phyloP scores from a whole-genome alignment of 495 filamentous ascomycete genomes.

The Penicillium atrosanguineum region DNA sequence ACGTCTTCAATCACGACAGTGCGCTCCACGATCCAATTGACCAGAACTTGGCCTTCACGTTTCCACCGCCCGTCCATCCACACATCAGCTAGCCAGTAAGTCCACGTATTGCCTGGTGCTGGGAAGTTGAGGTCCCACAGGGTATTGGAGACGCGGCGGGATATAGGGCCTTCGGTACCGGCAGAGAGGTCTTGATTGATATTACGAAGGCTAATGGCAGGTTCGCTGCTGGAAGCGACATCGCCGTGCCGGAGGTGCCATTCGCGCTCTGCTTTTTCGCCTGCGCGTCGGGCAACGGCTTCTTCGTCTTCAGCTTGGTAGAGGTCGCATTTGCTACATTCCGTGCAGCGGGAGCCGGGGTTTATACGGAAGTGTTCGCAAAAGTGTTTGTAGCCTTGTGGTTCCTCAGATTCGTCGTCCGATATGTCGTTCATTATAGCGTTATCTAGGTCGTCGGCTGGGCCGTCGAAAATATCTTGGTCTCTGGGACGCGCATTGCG shows the following conservation, averaged over 20 bases:
- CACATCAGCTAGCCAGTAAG: slow-evolving; percentile 38
- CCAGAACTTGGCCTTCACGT: slow-evolving; percentile 39
- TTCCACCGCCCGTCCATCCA: slow-evolving; percentile 43
- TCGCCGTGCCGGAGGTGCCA: slow-evolving; percentile 70
- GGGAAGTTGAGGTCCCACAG: slow-evolving; percentile 18
- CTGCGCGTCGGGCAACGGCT: slow-evolving; percentile 67
- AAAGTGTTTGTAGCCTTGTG: slow-evolving; percentile 83
- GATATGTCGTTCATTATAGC: slow-evolving; percentile 6
- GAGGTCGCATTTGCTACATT: slow-evolving; percentile 86
- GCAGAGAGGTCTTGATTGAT: slow-evolving; percentile 38
- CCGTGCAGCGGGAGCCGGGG: slow-evolving; percentile 66
- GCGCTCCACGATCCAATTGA: slow-evolving; percentile 46
- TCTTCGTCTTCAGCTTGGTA: slow-evolving; percentile 88
- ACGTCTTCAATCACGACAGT: slow-evolving; percentile 38
- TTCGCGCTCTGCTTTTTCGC: slow-evolving; percentile 72
- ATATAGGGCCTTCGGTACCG: slow-evolving; percentile 10
- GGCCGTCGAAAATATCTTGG: slow-evolving; percentile 10
- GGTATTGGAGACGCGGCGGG: slow-evolving; percentile 6
- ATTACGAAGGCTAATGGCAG: slow-evolving; percentile 21
- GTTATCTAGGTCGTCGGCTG: slow-evolving; percentile 7
- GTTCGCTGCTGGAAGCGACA: slow-evolving; percentile 12
- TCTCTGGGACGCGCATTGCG: slow-evolving; percentile 4
- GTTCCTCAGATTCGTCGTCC: slow-evolving; percentile 41
- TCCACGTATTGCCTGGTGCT: slow-evolving; percentile 21
- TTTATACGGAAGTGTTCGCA: slow-evolving; percentile 86